These are phyloP conservation scores for Apodospora peruviana DNA, from an alignment of 495 filamentous ascomycete species.

Conservation along the genomic window DNA sequence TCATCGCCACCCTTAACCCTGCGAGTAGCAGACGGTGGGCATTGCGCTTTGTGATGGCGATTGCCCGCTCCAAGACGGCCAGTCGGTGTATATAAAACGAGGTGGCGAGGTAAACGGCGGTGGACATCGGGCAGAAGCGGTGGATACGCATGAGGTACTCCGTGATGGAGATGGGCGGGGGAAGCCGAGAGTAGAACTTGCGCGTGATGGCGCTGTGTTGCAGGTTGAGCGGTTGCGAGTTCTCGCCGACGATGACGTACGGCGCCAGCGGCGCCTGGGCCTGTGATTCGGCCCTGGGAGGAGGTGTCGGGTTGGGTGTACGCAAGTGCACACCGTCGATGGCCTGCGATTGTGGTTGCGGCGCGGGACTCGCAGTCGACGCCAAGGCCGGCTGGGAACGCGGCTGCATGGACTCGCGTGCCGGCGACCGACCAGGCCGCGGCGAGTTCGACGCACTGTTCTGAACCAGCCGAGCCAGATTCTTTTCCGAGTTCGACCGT, in stretches of 20 bases:
- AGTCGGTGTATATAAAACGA: slow-evolving; percentile 84
- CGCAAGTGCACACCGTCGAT: slow-evolving; percentile 44
- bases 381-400: slow-evolving; percentile 6
- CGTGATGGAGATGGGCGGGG: slow-evolving; percentile 72
- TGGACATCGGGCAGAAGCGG: slow-evolving; percentile 90
- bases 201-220: slow-evolving; percentile 79
- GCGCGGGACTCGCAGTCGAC: not conserved
- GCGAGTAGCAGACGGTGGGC: slow-evolving; percentile 84
- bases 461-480: slow-evolving; percentile 30
- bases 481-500: slow-evolving; percentile 48
- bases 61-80: slow-evolving; percentile 63
- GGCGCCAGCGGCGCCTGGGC: slow-evolving; percentile 26
- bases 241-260: slow-evolving; percentile 52
- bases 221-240: slow-evolving; percentile 55
- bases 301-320: slow-evolving; percentile 17
- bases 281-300: slow-evolving; percentile 11
- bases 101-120: slow-evolving; percentile 89
- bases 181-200: slow-evolving; percentile 85
- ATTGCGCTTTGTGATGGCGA: slow-evolving; percentile 73
- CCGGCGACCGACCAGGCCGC: slow-evolving; percentile 10
- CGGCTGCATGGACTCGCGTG: slow-evolving; percentile 1
- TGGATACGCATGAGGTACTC: slow-evolving; percentile 87
- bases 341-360: slow-evolving; percentile 12
- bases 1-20: slow-evolving; percentile 80
- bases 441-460: slow-evolving; percentile 17